Conservation (phyloP, 257 asterid species). For the Gentiana macrophylla region DNA sequence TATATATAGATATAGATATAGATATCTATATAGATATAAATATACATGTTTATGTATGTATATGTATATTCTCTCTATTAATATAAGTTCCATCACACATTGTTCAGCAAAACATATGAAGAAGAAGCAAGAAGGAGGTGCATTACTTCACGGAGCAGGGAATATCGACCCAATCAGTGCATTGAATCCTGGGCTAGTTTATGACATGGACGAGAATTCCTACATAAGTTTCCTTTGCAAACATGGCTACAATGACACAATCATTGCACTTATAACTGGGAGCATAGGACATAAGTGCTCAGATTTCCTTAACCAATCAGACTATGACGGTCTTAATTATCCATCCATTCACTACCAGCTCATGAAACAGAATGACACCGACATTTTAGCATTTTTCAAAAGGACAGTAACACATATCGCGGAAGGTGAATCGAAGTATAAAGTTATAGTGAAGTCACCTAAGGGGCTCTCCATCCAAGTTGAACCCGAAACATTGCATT, state of each 20-base stretch:
- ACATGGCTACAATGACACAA: constrained; percentile 34
- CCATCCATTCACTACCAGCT: constrained; percentile 54
- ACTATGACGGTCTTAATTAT: constrained; percentile 60
- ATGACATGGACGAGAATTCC: constrained; percentile 27
- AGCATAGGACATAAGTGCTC: constrained; percentile 33
- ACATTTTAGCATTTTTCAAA: constrained; percentile 37
- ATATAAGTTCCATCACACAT: background rate
- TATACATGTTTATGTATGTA: no score
- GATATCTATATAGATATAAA: no score
- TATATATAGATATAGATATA: no score
- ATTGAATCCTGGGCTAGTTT: constrained; percentile 56
- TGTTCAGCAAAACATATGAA: constrained; percentile 44
- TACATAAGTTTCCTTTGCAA: constrained; percentile 58
- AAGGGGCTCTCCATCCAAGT: constrained; percentile 32
- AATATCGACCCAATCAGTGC: constrained; percentile 44
- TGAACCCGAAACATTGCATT: constrained; percentile 31
- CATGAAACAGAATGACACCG: constrained; percentile 2
- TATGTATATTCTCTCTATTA: no score
- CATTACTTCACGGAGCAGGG: constrained; percentile 58
- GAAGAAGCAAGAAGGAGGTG: constrained; percentile 29
- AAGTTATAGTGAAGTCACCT: constrained; percentile 29
- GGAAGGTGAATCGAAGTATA: constrained; percentile 23
- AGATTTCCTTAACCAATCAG: constrained; percentile 20
- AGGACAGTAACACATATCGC: constrained; percentile 60
- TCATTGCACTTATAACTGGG: constrained; percentile 34